Percentiles rank a stretch among this genome's conserved stretches.
Evolutionary conservation across 139 green algal genomes (phyloP).

Genomic region (Microglena sp.): DNA sequence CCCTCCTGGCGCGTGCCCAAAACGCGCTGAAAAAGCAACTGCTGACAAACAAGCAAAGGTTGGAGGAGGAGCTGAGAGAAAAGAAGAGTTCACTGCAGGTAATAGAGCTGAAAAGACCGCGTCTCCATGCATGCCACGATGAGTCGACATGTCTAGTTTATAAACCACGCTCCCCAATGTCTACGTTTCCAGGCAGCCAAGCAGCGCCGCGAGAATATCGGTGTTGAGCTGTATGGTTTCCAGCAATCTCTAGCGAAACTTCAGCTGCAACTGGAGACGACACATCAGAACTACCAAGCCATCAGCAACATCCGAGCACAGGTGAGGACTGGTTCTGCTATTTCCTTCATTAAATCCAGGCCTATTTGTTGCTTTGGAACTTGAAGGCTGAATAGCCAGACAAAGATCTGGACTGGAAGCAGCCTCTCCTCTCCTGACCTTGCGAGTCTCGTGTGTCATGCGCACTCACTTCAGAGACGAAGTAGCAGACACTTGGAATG

Average conservation of each 20-base stretch:
- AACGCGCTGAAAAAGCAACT: slow-evolving; percentile 68
- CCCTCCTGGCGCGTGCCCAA: slow-evolving; percentile 73
- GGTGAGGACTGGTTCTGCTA: not conserved
- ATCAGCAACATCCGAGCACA: slow-evolving; percentile 30
- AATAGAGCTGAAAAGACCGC: too few relatives aligned
- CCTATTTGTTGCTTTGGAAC: too few relatives aligned
- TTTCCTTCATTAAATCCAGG: not conserved
- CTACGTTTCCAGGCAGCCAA: too few relatives aligned
- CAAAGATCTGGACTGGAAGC: not conserved
- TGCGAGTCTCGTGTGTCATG: not conserved
- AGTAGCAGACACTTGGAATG: too few relatives aligned
- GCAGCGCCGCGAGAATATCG: slow-evolving; percentile 59
- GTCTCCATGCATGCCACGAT: too few relatives aligned
- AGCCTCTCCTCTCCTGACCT: not conserved
- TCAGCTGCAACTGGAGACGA: slow-evolving; percentile 67
- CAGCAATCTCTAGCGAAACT: slow-evolving; percentile 82
- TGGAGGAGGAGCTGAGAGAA: slow-evolving; percentile 67
- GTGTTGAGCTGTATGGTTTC: slow-evolving; percentile 85
- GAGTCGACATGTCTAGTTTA: too few relatives aligned
- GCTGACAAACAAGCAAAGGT: slow-evolving; percentile 29
- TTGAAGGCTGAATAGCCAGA: too few relatives aligned
- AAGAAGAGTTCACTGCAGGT: slow-evolving; percentile 58
- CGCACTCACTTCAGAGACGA: too few relatives aligned
- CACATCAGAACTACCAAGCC: slow-evolving; percentile 49
- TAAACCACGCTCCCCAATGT: too few relatives aligned